These are phyloP conservation scores for Fragaria ananassa DNA, from an alignment of 306 rosid genomes.

Conservation along the genomic window DNA sequence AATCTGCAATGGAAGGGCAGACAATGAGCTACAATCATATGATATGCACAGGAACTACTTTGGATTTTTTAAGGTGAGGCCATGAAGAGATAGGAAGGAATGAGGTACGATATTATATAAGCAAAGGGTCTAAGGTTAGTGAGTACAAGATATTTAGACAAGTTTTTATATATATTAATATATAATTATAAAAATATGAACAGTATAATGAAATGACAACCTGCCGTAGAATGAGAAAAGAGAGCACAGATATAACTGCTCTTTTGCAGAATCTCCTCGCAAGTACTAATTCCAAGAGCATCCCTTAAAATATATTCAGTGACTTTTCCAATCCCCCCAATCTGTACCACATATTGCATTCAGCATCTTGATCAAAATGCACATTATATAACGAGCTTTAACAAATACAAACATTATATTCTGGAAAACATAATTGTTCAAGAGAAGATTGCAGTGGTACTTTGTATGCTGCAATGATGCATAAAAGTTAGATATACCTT, in stretches of 20 bases:
- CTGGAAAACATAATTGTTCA: slow-evolving; percentile 6
- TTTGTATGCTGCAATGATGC: slow-evolving; percentile 10
- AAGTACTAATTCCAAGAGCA: slow-evolving; percentile 74
- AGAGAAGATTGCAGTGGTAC: neutral
- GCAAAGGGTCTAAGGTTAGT: neutral
- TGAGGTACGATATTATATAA: neutral
- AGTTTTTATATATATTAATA: neutral
- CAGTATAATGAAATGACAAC: slow-evolving; percentile 33
- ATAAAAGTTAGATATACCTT: slow-evolving; percentile 50
- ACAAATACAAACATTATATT: slow-evolving; percentile 5
- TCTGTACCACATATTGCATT: slow-evolving; percentile 46
- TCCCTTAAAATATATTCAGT: slow-evolving; percentile 79
- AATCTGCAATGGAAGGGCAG: slow-evolving; percentile 46
- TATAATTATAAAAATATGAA: neutral
- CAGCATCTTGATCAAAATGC: slow-evolving; percentile 17
- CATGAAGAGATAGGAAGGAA: neutral
- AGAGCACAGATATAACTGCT: slow-evolving; percentile 66
- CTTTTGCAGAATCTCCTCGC: slow-evolving; percentile 81
- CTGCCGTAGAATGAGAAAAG: slow-evolving; percentile 79
- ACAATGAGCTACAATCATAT: neutral
- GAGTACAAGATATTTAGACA: neutral
- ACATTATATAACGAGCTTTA: slow-evolving; percentile 11
- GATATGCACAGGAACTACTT: neutral
- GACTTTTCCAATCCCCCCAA: slow-evolving; percentile 98
- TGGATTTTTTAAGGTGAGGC: neutral